Evolutionary conservation across 2,329 filamentous ascomycete species (phyloP).

Genomic region (Diaporthe helianthi): DNA sequence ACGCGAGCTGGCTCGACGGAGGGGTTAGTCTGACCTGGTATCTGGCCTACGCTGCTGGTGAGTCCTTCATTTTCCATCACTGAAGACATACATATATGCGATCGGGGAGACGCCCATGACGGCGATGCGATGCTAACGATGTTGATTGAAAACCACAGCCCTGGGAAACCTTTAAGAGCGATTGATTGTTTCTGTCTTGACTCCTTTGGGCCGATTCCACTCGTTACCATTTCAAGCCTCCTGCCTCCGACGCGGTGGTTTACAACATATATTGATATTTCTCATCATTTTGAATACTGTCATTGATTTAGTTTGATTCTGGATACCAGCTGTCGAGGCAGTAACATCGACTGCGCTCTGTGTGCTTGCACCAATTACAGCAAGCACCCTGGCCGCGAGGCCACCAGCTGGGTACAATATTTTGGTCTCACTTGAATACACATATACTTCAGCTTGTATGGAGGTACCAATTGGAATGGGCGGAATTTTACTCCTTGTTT

Average conservation of each 20-base stretch:
- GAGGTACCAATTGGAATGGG: neutral
- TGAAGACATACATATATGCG: too few species aligned
- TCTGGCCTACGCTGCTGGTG: conserved; percentile 77
- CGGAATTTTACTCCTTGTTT: too few species aligned
- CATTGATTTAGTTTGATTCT: neutral
- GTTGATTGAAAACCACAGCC: neutral
- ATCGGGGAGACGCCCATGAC: neutral
- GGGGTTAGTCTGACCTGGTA: conserved; percentile 89
- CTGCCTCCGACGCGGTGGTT: neutral
- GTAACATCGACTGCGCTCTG: neutral
- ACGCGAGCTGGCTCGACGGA: conserved; percentile 76
- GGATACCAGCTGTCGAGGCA: neutral
- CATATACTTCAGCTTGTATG: neutral
- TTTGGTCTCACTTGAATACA: neutral
- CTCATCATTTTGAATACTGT: neutral
- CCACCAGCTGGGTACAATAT: neutral
- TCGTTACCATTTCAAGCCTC: neutral
- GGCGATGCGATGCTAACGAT: conserved; percentile 3
- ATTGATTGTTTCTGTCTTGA: neutral
- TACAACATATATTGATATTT: neutral
- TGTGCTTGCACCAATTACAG: neutral
- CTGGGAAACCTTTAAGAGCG: neutral
- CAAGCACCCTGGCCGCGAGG: neutral
- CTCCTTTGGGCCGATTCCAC: neutral
- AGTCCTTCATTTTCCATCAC: conserved; percentile 43